A percentile compares a stretch with the other conserved stretches of the same genome.
phyloP scores from a whole-genome alignment of 352 stramenopile genomes.

The Vaucheria bursata region DNA sequence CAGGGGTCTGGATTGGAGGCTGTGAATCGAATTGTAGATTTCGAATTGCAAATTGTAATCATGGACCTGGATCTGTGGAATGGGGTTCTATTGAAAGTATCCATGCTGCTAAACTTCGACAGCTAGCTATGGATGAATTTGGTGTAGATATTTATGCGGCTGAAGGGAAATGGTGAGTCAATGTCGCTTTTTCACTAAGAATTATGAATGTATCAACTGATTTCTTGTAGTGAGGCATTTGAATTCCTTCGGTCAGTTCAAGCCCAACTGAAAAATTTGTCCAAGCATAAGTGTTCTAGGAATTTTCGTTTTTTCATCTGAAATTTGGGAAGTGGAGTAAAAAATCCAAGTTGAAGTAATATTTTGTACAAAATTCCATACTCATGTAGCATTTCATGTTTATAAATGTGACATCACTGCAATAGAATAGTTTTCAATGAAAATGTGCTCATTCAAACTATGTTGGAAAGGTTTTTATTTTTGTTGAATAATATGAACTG shows the following conservation, averaged over 20 bases:
- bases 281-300: background rate
- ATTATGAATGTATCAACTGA: background rate
- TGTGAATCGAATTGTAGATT: constrained; percentile 13
- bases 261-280: background rate
- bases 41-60: background rate
- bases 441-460: too few relatives aligned
- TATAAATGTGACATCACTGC: too few relatives aligned
- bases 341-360: background rate
- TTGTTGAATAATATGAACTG: too few relatives aligned
- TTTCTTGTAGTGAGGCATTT: background rate
- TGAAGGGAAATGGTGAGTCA: constrained; percentile 17
- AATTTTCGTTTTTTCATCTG: background rate
- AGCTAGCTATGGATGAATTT: constrained; percentile 14
- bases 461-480: too few relatives aligned
- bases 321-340: background rate
- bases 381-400: too few relatives aligned
- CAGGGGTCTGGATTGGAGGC: constrained; percentile 19
- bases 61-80: background rate
- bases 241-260: background rate
- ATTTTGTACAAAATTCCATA: too few relatives aligned
- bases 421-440: too few relatives aligned
- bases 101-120: background rate
- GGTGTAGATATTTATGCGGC: constrained; percentile 19
- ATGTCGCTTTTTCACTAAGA: background rate
- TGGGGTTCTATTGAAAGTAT: background rate